Percentiles rank a stretch among this genome's conserved stretches.
Conservation (phyloP, 441 rosid species). For the Hura crepitans region DNA sequence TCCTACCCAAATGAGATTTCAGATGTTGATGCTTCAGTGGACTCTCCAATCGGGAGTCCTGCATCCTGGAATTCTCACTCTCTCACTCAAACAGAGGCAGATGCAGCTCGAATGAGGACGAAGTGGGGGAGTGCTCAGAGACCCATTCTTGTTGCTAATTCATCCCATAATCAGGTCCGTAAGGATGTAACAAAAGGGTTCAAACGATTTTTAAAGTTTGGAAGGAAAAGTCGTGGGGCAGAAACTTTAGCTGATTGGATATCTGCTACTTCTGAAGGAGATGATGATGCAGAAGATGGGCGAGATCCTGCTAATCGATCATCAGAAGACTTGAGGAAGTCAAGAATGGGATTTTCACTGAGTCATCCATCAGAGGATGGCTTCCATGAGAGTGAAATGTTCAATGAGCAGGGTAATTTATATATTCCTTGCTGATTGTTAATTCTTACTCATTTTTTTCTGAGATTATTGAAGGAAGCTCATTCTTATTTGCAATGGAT, state of each 20-base stretch:
- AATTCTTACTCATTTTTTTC: conserved; percentile 3
- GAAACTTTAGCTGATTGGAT: conserved; percentile 90
- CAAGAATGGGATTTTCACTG: conserved; percentile 85
- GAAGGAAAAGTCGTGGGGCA: conserved; percentile 81
- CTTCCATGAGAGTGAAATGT: conserved; percentile 68
- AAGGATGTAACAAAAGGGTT: conserved; percentile 90
- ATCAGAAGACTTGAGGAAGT: conserved; percentile 93
- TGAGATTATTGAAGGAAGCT: neutral
- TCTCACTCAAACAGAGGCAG: conserved; percentile 59
- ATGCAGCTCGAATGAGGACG: conserved; percentile 92
- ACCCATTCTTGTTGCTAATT: conserved; percentile 56
- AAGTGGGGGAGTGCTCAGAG: conserved; percentile 98
- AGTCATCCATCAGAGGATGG: conserved; percentile 74
- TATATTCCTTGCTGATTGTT: conserved; percentile 6
- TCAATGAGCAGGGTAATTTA: conserved; percentile 72
- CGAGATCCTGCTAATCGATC: conserved; percentile 71
- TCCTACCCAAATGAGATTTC: conserved; percentile 66
- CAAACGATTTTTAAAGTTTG: conserved; percentile 87
- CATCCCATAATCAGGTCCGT: conserved; percentile 65
- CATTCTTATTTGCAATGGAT: too few species aligned
- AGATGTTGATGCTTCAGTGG: conserved; percentile 77
- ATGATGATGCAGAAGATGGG: conserved; percentile 96
- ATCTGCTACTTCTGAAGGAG: conserved; percentile 98
- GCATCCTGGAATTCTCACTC: conserved; percentile 84
- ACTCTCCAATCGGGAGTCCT: conserved; percentile 89